Evolutionary conservation across 805 yeast species (phyloP).

Genomic region (Monosporozyma unispora): DNA sequence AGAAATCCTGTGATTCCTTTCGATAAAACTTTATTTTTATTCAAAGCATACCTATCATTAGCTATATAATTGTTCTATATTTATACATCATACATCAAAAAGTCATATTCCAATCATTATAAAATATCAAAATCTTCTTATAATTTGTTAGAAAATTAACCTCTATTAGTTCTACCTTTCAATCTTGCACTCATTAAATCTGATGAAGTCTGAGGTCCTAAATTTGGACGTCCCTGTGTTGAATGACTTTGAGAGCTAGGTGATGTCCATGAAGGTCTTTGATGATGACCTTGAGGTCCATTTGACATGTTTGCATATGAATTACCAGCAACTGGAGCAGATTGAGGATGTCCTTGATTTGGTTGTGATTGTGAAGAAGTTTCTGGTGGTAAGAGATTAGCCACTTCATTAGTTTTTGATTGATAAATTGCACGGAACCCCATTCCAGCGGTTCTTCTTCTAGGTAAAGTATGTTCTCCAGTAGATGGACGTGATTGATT

Average conservation of each 20-base stretch:
- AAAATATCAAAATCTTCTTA: background rate
- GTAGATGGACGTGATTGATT: background rate
- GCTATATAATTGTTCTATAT: background rate
- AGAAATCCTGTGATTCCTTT: conserved; percentile 13
- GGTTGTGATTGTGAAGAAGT: background rate
- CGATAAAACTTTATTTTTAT: background rate
- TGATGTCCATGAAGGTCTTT: background rate
- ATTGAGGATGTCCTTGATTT: background rate
- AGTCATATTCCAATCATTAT: background rate
- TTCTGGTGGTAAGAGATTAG: background rate
- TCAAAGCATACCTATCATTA: background rate
- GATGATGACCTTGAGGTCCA: background rate
- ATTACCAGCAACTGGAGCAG: background rate
- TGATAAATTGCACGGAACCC: conserved; percentile 20
- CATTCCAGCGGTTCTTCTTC: conserved; percentile 15
- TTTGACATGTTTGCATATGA: background rate
- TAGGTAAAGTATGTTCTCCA: background rate
- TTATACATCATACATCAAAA: background rate
- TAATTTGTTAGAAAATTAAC: too few relatives aligned
- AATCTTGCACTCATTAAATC: conserved; percentile 27
- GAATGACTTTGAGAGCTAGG: background rate
- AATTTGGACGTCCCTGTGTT: background rate
- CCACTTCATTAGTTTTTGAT: background rate
- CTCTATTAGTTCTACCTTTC: conserved; percentile 16
- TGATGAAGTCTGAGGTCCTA: conserved; percentile 9